Evolutionary conservation across 495 filamentous ascomycete genomes (phyloP), one percentile per base, ranked within the genome.

Genomic region (Parmelia sp.): DNA sequence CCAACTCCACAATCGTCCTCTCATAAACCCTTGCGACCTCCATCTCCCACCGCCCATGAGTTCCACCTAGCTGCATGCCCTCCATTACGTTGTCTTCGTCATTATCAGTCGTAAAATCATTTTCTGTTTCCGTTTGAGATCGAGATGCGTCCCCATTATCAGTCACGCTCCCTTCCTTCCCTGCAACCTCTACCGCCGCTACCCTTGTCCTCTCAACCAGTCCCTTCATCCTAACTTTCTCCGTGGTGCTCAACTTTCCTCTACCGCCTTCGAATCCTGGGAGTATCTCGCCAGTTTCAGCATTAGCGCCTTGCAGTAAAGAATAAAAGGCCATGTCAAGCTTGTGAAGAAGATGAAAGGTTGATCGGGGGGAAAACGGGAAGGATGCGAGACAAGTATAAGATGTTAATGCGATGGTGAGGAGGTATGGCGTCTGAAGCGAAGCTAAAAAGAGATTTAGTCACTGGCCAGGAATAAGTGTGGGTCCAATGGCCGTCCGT

Each of bases 221-320:
- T 68, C 88, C 87, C 72, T 87, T 89, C 60, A 91, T 86, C 45
- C 92, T 82, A 23, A 96, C 89, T 79, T 90, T 94, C 71, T 96
- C 89, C 0, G 88, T 91, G 58, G 78, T 82, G 9, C 82, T 79
- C 31, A 82, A 78, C 61, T 82, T 77, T 58, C 75, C 79, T 0
- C 77, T 73, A 4, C 70, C 71, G 11, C 65, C 65, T 61, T 82
- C 81, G 65, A 90, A 88, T 0, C 90, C 90, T 0, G 89, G 85
- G 3, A 96, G 75, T 0, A 78, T 69, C 14, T 82, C 81, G 1
- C 85, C 84, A 0, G 85, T 88, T 21, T 89, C 81, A 21, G 83
- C 74, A 71, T 95, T 84, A 45, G 79, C 74, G 7, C 89, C 89
- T 21, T 80, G 74, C 2, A 95, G 74, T 7, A 96, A 74, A 39